Conservation (phyloP, 352 stramenopile species). For the Phytopythium helicoides region DNA sequence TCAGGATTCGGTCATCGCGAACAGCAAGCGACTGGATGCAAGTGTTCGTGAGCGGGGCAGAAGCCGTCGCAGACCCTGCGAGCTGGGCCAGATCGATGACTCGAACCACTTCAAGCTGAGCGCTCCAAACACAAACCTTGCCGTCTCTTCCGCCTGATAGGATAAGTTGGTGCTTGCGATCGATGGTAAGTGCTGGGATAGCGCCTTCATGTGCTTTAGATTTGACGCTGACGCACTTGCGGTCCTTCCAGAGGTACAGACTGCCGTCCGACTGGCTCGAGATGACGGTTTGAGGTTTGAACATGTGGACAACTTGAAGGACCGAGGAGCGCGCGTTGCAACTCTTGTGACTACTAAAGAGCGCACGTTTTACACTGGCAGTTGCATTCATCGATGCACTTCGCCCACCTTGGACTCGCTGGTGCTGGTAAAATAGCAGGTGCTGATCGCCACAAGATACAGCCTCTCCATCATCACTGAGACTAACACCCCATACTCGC, state of each 20-base stretch:
- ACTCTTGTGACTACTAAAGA: slow-evolving; percentile 49
- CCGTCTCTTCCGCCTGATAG: slow-evolving; percentile 63
- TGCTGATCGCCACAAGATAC: slow-evolving; percentile 64
- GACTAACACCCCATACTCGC: slow-evolving; percentile 49
- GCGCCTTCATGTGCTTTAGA: slow-evolving; percentile 35
- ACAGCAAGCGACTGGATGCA: slow-evolving; percentile 54
- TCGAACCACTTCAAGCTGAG: slow-evolving; percentile 42
- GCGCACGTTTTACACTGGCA: slow-evolving; percentile 56
- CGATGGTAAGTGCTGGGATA: slow-evolving; percentile 46
- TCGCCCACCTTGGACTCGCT: slow-evolving; percentile 14
- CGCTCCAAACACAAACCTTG: slow-evolving; percentile 55
- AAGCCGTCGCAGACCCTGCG: background rate
- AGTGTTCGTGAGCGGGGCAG: slow-evolving; percentile 23
- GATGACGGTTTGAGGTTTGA: slow-evolving; percentile 44
- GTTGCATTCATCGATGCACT: slow-evolving; percentile 1
- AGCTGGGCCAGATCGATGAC: slow-evolving; percentile 40
- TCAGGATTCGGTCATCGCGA: slow-evolving; percentile 66
- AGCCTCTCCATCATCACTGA: slow-evolving; percentile 54
- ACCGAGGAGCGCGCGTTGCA: slow-evolving; percentile 39
- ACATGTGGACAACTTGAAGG: slow-evolving; percentile 31
- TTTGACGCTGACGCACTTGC: slow-evolving; percentile 51
- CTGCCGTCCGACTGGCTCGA: slow-evolving; percentile 68
- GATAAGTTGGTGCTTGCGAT: slow-evolving; percentile 48
- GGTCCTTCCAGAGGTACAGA: slow-evolving; percentile 75
- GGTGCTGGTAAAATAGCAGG: slow-evolving; percentile 60